These are phyloP conservation scores for Poa pratensis DNA, from an alignment of 176 grass and related monocot genomes.

Conservation along the genomic window DNA sequence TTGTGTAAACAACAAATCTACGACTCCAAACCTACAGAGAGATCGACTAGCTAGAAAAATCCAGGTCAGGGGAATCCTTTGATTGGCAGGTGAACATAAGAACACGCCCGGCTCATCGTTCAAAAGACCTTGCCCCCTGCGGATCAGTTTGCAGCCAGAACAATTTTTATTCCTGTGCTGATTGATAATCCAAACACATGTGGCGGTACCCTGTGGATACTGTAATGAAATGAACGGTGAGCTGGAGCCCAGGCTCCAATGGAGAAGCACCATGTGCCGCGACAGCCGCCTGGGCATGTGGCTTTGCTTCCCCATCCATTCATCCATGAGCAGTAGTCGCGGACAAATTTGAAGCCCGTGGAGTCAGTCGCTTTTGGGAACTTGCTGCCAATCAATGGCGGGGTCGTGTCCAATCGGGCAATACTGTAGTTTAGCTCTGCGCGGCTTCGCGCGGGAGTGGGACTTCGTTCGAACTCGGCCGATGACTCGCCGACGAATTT, in stretches of 20 bases:
- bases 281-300: conserved; percentile 52
- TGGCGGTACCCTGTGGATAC: neutral
- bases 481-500: no score
- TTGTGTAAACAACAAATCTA: conserved; percentile 5
- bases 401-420: no score
- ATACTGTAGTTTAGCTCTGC: no score
- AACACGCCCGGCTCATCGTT: neutral
- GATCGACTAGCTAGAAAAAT: neutral
- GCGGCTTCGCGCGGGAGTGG: no score
- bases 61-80: no score
- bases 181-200: conserved; percentile 33
- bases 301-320: conserved; percentile 1
- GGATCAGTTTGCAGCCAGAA: neutral
- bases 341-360: no score
- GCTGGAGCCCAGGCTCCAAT: conserved; percentile 48
- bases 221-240: conserved; percentile 43
- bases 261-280: conserved; percentile 34
- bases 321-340: neutral
- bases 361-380: no score
- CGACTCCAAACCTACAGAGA: neutral
- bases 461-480: no score
- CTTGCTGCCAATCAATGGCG: no score
- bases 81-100: neutral
- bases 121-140: neutral
- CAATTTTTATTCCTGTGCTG: neutral